phyloP scores from a whole-genome alignment of 2,329 filamentous ascomycete species.

The Reticulascus tulasneorum region DNA sequence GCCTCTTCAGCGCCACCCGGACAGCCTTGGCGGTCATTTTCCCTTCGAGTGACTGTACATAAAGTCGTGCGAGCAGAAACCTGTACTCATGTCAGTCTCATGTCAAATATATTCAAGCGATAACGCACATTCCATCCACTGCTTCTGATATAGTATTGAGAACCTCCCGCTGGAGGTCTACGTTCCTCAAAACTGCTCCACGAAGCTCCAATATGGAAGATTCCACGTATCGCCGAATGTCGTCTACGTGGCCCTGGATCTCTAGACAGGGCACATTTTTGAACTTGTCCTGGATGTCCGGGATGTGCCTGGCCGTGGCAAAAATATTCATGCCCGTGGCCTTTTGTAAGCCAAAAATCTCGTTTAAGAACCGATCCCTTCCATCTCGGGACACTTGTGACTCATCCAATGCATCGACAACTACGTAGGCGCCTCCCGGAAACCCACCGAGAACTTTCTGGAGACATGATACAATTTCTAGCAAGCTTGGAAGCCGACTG shows the following conservation, averaged over 20 bases:
- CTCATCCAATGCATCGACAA: background rate
- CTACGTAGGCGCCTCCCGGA: slow-evolving; percentile 2
- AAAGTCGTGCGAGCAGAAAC: slow-evolving; percentile 11
- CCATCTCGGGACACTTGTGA: background rate
- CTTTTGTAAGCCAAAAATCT: background rate
- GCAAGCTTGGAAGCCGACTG: fast-evolving
- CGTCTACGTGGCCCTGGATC: slow-evolving; percentile 9
- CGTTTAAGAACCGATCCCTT: fast-evolving
- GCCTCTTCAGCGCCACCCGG: slow-evolving; percentile 3
- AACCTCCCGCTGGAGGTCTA: slow-evolving; percentile 5
- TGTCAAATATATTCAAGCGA: background rate
- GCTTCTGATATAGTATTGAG: background rate
- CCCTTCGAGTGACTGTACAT: background rate
- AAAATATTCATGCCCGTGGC: fast-evolving
- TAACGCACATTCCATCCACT: slow-evolving; percentile 17
- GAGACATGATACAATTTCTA: slow-evolving; percentile 1
- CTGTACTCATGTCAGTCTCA: background rate
- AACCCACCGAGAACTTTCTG: background rate
- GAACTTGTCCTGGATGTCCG: background rate
- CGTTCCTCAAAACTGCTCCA: background rate
- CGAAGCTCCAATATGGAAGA: slow-evolving; percentile 3
- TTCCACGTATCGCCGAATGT: slow-evolving; percentile 10
- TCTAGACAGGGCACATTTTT: background rate
- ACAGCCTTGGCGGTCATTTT: slow-evolving; percentile 1
- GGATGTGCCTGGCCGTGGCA: fast-evolving